Conservation (phyloP, 1,284 basidiomycete genomes). For the Flammula alnicola region DNA sequence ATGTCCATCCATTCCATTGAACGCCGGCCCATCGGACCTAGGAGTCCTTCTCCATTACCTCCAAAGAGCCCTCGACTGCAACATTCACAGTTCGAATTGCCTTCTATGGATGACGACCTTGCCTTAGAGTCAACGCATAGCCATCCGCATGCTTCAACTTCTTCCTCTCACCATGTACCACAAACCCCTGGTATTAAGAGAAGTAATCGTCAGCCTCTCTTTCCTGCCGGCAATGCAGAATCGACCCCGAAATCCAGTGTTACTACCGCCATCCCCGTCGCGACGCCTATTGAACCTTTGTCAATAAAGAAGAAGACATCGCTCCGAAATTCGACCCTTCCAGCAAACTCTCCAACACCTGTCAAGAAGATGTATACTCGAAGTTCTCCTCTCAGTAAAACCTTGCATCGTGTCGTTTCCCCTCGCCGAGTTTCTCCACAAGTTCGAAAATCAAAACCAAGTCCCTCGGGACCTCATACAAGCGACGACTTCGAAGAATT, state of each 20-base stretch:
- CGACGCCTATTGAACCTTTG: constrained; percentile 63
- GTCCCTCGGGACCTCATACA: constrained; percentile 26
- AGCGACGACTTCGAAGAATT: constrained; percentile 48
- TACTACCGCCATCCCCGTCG: constrained; percentile 30
- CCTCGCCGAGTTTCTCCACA: constrained; percentile 62
- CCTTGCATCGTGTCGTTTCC: constrained; percentile 48
- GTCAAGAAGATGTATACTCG: constrained; percentile 46
- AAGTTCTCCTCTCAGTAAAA: constrained; percentile 53
- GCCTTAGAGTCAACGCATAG: constrained; percentile 39
- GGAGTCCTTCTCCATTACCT: constrained; percentile 70
- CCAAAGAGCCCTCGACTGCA: constrained; percentile 38
- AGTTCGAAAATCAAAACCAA: constrained; percentile 39
- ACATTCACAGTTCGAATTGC: constrained; percentile 33
- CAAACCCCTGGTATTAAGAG: constrained; percentile 58
- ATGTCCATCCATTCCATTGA: constrained; percentile 52
- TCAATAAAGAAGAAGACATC: constrained; percentile 83
- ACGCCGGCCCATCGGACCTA: constrained; percentile 69
- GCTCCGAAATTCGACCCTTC: constrained; percentile 43
- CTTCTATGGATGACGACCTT: constrained; percentile 48
- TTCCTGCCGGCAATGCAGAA: constrained; percentile 51
- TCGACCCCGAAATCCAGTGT: constrained; percentile 48
- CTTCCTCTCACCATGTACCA: constrained; percentile 30
- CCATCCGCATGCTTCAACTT: constrained; percentile 35
- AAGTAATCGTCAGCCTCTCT: constrained; percentile 69
- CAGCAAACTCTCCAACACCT: constrained; percentile 44